Conservation (phyloP, 345 rosid species). For the Lenwebbia sp. region DNA sequence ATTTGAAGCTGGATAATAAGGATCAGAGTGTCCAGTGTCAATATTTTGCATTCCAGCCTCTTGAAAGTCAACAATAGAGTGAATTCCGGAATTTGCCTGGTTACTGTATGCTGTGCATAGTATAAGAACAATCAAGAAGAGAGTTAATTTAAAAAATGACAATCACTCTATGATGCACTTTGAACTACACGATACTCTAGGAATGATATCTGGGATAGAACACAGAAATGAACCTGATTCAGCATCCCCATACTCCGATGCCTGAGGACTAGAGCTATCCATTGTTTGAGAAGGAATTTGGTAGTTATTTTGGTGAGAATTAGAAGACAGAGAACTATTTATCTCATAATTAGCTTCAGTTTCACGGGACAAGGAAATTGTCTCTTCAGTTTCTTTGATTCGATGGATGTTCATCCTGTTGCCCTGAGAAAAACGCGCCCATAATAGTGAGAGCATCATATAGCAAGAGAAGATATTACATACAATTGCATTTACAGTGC, state of each 20-base stretch:
- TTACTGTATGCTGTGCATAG: slow-evolving; percentile 49
- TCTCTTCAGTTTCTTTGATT: slow-evolving; percentile 36
- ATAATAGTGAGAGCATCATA: not conserved
- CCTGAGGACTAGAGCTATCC: slow-evolving; percentile 54
- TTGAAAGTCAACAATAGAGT: slow-evolving; percentile 35
- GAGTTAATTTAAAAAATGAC: not conserved
- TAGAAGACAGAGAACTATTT: slow-evolving; percentile 47
- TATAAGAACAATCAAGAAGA: not conserved
- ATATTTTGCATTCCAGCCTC: slow-evolving; percentile 26
- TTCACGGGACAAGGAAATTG: slow-evolving; percentile 32
- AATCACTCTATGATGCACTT: not conserved
- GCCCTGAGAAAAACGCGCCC: slow-evolving; percentile 32
- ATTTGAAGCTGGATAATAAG: slow-evolving; percentile 29
- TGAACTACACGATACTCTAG: not conserved
- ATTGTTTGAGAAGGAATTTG: slow-evolving; percentile 43
- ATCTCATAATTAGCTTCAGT: slow-evolving; percentile 32
- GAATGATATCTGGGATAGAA: not conserved
- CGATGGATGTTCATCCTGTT: slow-evolving; percentile 45
- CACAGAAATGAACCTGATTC: slow-evolving; percentile 52
- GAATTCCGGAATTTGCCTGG: slow-evolving; percentile 41
- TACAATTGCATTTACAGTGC: not conserved
- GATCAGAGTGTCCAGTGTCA: slow-evolving; percentile 28
- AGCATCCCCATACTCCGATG: slow-evolving; percentile 73
- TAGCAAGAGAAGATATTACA: not conserved
- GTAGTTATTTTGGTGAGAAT: slow-evolving; percentile 28